Evolutionary conservation across 2,329 filamentous ascomycete genomes (phyloP).

Genomic region (Alternaria sp.): DNA sequence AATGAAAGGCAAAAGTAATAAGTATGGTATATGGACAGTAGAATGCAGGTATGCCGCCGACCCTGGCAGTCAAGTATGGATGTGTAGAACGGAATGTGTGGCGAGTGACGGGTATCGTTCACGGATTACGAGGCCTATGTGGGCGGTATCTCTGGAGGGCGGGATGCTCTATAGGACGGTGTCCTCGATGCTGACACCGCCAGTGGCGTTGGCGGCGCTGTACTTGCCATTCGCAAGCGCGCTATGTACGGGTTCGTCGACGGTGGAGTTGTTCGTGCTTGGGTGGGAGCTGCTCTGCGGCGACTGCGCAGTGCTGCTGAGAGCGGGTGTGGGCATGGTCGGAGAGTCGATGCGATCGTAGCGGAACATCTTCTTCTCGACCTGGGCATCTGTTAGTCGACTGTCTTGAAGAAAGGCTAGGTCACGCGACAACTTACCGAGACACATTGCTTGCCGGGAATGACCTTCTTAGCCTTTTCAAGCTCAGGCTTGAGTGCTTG

Average conservation of each 20-base stretch:
- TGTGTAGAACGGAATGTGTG: constrained; percentile 7
- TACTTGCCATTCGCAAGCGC: constrained; percentile 19
- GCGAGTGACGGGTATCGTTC: constrained; percentile 6
- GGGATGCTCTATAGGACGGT: constrained; percentile 8
- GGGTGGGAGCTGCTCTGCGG: constrained; percentile 70
- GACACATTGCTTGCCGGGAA: constrained; percentile 52
- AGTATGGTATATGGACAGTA: constrained; percentile 37
- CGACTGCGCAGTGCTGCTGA: constrained; percentile 73
- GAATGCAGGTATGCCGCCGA: constrained; percentile 21
- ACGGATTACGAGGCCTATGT: neutral
- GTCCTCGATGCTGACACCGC: constrained; percentile 26
- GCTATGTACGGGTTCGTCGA: constrained; percentile 51
- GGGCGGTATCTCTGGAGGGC: constrained; percentile 3
- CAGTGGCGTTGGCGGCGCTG: constrained; percentile 10
- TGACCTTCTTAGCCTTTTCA: constrained; percentile 50
- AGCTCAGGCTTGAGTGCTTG: constrained; percentile 54
- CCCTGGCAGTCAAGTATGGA: constrained; percentile 8
- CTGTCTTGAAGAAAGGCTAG: neutral
- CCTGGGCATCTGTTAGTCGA: constrained; percentile 24
- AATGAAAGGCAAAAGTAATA: constrained; percentile 3
- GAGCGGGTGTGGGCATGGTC: constrained; percentile 60
- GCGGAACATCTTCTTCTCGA: constrained; percentile 58
- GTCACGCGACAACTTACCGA: constrained; percentile 35
- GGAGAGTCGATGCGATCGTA: constrained; percentile 44
- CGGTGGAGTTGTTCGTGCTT: constrained; percentile 66